A percentile compares a stretch with the other conserved stretches of the same genome.
These are phyloP conservation scores for Penicillium frequentans DNA, from an alignment of 2,329 filamentous ascomycete species.

Conservation along the genomic window DNA sequence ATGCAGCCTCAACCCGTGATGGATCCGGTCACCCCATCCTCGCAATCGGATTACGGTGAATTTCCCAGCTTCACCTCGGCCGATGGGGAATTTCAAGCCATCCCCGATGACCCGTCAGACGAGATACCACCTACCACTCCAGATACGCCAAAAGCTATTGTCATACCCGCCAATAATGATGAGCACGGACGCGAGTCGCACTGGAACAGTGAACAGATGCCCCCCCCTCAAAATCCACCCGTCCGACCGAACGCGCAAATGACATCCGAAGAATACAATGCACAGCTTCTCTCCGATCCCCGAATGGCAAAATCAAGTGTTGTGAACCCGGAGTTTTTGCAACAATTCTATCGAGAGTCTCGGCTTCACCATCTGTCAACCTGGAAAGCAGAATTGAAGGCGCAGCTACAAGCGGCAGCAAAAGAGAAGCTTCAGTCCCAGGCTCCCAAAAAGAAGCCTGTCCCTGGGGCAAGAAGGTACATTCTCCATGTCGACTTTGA, in stretches of 20 bases:
- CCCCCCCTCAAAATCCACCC: constrained; percentile 22
- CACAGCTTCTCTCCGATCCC: constrained; percentile 77
- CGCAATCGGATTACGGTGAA: constrained; percentile 45
- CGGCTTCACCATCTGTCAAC: constrained; percentile 91
- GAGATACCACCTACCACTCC: not conserved
- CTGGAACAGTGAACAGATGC: not conserved
- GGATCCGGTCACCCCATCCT: not conserved
- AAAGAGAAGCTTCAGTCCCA: constrained; percentile 60
- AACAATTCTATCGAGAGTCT: constrained; percentile 94
- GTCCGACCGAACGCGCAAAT: constrained; percentile 47
- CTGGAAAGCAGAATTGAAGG: constrained; percentile 95
- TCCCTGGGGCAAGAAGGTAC: constrained; percentile 70
- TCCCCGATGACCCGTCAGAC: not conserved
- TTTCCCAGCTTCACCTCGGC: constrained; percentile 34
- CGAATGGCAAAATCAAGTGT: constrained; percentile 84
- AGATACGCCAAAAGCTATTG: not conserved
- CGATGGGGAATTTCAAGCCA: constrained; percentile 13
- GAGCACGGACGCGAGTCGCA: not conserved
- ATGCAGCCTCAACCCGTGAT: not conserved
- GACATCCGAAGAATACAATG: constrained; percentile 93
- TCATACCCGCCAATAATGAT: not conserved
- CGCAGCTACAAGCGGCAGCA: constrained; percentile 78
- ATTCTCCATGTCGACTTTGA: constrained; percentile 97
- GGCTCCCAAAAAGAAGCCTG: constrained; percentile 53
- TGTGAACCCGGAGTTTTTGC: constrained; percentile 87